A percentile compares a stretch with the other conserved stretches of the same genome.
phyloP scores from a whole-genome alignment of 1,284 basidiomycete genomes.

The Tilletiopsis washingtonensis region DNA sequence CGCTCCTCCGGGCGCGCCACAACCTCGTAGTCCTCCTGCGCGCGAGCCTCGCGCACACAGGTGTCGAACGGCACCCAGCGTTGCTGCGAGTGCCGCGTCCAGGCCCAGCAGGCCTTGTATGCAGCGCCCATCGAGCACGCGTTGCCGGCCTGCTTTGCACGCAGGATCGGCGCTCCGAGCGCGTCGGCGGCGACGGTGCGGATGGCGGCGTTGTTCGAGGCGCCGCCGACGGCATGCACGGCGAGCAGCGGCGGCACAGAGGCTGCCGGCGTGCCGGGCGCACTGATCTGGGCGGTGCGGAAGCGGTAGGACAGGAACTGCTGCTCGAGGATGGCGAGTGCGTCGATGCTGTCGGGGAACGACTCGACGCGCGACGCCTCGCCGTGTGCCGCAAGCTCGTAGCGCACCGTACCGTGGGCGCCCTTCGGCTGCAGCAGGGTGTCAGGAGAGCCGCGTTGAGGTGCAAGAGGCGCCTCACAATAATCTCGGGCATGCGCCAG shows the following conservation, averaged over 20 bases:
- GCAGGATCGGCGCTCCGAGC: conserved; percentile 52
- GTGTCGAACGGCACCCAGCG: too few species aligned
- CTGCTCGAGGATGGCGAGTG: conserved; percentile 66
- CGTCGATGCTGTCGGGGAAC: neutral
- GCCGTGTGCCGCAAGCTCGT: neutral
- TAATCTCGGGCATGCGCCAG: conserved; percentile 75
- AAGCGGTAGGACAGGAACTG: conserved; percentile 73
- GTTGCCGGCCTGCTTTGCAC: conserved; percentile 25
- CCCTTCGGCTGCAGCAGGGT: neutral
- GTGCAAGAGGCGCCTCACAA: conserved; percentile 48
- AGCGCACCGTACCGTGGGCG: neutral
- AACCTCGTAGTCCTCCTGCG: too few species aligned
- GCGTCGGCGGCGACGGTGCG: conserved; percentile 70
- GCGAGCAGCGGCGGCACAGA: conserved; percentile 52
- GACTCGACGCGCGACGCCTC: neutral
- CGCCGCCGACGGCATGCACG: conserved; percentile 71
- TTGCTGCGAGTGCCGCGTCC: too few species aligned
- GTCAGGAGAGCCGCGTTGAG: neutral
- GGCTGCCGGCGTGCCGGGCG: neutral
- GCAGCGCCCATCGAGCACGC: conserved; percentile 43
- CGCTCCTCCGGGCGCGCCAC: too few species aligned
- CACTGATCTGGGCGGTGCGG: conserved; percentile 58
- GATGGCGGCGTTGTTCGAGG: conserved; percentile 66
- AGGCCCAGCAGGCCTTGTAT: conserved; percentile 43
- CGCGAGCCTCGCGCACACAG: too few species aligned